Base-by-base conservation (phyloP, 495 filamentous ascomycete genomes). In the Daldinia concentrica region DNA sequence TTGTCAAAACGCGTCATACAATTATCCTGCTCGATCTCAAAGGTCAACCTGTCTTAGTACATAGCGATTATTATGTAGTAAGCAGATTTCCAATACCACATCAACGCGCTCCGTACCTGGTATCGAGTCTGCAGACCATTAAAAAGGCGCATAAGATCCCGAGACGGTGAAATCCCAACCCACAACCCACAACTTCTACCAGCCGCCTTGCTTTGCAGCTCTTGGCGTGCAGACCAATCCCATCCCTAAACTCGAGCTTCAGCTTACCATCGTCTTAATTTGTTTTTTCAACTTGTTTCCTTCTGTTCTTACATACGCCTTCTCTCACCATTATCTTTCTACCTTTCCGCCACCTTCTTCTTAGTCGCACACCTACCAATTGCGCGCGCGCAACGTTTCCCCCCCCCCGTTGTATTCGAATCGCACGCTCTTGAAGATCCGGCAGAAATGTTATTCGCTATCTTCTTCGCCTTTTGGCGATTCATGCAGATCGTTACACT, bases 401-500 rank as follows among this genome's bases (percentile, higher is more conserved):
- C 17, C 37, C 48, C 32, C 0, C 29, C 17, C 37, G 17, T 24
- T 29, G 1, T 45, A 29, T 14, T 15, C n/a, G 2, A n/a, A 45
- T 60, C 24, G 24, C 14, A 6, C 6, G 14, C 11, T 11, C 15
- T 43, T 24, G 27, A 32, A 41, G 27, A 9, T 45, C 36, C 32
- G 64, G 50, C 82, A 89, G n/a, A 80, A 68, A 93, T 94, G 91
- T 72, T 93, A 57, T 90, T 88, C 79, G 91, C 90, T 71, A 77
- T 97, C 61, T 87, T 94, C 79, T 97, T 97, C 87, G 86, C 90
- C 84, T 90, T 90, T 77, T 93, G 91, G 87, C 92, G 94, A 62
- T 80, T 96, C 79, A 79, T 88, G 76, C 86, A 97, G 80, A 91
- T 97, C 82, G 72, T 91, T 81, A 95, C 92, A 45, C 79, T 96